phyloP scores from a whole-genome alignment of 2,329 filamentous ascomycete species.

The Pestalotiopsis sp. region DNA sequence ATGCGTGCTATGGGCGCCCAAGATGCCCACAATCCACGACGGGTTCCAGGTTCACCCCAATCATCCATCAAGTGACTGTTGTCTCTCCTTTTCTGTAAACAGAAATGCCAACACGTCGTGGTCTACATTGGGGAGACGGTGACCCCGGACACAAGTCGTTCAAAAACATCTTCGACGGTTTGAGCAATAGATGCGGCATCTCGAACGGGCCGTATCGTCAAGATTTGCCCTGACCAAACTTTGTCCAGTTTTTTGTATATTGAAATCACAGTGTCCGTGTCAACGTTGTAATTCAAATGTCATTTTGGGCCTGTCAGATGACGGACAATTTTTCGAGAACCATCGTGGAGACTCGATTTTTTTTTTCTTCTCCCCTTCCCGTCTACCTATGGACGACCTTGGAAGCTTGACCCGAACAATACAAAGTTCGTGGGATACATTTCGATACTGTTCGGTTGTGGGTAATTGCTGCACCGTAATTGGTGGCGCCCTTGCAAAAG shows the following conservation, averaged over 20 bases:
- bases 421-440: not conserved
- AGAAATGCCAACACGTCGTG: not conserved
- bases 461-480: not conserved
- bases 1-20: slow-evolving; percentile 1
- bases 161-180: not conserved
- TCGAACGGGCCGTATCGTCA: not conserved
- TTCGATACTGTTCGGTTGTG: not conserved
- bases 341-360: not conserved
- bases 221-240: slow-evolving; percentile 4
- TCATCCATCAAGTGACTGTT: not conserved
- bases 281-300: not conserved
- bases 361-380: no score
- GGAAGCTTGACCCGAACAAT: slow-evolving; percentile 5
- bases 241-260: not conserved
- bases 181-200: not conserved
- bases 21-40: not conserved
- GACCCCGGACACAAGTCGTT: not conserved
- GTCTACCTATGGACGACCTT: slow-evolving; percentile 9
- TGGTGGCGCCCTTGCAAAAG: not conserved
- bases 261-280: not conserved
- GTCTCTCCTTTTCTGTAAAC: not conserved
- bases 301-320: slow-evolving; percentile 4
- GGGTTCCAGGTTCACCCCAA: not conserved
- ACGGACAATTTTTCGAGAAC: not conserved
- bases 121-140: not conserved